Conservation (phyloP, 2,329 filamentous ascomycete species). For the Botrytis elliptica region DNA sequence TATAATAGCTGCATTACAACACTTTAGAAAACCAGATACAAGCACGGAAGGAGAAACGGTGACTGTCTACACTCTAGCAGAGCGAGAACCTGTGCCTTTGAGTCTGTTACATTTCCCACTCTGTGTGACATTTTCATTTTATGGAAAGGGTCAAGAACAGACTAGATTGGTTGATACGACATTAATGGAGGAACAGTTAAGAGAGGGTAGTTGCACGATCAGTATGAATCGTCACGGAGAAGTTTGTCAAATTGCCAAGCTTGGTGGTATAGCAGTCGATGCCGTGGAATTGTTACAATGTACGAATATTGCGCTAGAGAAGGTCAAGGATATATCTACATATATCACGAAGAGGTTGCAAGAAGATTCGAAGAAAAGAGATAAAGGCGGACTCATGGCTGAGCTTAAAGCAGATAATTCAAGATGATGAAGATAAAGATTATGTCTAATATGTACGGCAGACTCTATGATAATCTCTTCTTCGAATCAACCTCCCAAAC, state of each 20-base stretch:
- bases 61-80: conserved; percentile 78
- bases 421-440: conserved; percentile 42
- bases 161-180: conserved; percentile 71
- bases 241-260: conserved; percentile 64
- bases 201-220: conserved; percentile 72
- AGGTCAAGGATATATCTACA: conserved; percentile 76
- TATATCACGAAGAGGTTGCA: conserved; percentile 71
- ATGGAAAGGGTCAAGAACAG: conserved; percentile 61
- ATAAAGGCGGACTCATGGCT: conserved; percentile 75
- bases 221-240: conserved; percentile 48
- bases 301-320: conserved; percentile 69
- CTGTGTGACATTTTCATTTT: conserved; percentile 87
- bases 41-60: conserved; percentile 80
- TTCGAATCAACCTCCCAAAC: neutral
- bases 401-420: conserved; percentile 81
- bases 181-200: conserved; percentile 72
- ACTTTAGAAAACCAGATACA: conserved; percentile 89
- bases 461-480: conserved; percentile 9
- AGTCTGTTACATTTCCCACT: conserved; percentile 91
- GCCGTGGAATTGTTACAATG: conserved; percentile 76
- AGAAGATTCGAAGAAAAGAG: conserved; percentile 73
- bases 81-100: conserved; percentile 86
- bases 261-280: conserved; percentile 80
- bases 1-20: conserved; percentile 81
- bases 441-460: conserved; percentile 41